Base-by-base conservation (phyloP, 2,329 filamentous ascomycete genomes). In the Trichoderma polysporum region DNA sequence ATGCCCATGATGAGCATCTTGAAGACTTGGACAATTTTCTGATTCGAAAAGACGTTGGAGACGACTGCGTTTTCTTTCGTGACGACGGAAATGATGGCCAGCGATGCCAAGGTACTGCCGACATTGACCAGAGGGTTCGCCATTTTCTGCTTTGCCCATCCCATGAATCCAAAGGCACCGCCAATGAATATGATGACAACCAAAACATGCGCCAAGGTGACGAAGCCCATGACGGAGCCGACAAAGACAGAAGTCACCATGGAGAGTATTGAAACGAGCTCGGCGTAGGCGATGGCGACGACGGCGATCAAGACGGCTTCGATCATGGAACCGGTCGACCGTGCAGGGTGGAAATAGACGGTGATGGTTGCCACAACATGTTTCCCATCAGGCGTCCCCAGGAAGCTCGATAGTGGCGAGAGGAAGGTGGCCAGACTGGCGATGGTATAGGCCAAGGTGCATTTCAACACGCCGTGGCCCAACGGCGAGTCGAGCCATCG, bases 311-410 rank as follows among this genome's bases (percentile, higher is more conserved):
- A 80, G 13, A 90, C 86, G 2, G 92, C 93, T 77, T 96, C 91
- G 67, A 91, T 86, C 92, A 97, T 96, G 72, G 91, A 93, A 1
- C 93, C 93, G 22, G 89, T 86, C 19, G 91, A 91, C 67, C 93
- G 85, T 1, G 92, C 91, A 2, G 93, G 92, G 76, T 97, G 92
- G 74, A 97, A 97, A 75, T 96, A 97, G 7, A 97, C 93, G 0
- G 91, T 94, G 64, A 97, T 89, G 2, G 93, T 97, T 41, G 92
- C 92, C 65, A 96, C 92, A 74, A 96, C 89, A 78, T 97, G 93
- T 76, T 97, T 97, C 52, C 92, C 92, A 79, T 96, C 92, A 73
- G 92, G 91, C 68, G 88, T 84, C 6, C 93, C 93, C n/a, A 97
- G 82, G 65, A 92, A 85, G 6, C 82, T 81, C 8, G 92, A 88